These are phyloP conservation scores for Novymonas esmeraldas DNA, from an alignment of 208 protist genomes.

Conservation along the genomic window DNA sequence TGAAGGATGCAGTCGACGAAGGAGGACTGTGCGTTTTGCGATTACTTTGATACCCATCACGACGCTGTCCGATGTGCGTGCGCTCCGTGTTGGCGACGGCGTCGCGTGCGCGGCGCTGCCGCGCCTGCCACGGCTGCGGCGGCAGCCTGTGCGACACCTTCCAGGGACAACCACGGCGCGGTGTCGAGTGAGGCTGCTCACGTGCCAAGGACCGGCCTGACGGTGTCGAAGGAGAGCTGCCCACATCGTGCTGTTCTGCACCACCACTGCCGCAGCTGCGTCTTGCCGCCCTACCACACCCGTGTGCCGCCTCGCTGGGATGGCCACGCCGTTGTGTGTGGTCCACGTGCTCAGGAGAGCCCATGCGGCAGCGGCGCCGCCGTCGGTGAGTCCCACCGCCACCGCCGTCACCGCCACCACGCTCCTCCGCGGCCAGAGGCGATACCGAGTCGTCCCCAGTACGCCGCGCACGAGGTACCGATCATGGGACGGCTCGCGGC, in stretches of 20 bases:
- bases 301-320: constrained; percentile 17
- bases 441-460: constrained; percentile 11
- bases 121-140: neutral
- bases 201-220: too few species aligned
- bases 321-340: constrained; percentile 25
- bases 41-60: constrained; percentile 40
- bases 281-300: constrained; percentile 30
- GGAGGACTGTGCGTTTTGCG: constrained; percentile 31
- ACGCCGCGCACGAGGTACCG: constrained; percentile 49
- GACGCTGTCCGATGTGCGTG: constrained; percentile 25
- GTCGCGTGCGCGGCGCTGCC: neutral
- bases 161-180: too few species aligned
- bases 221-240: constrained; percentile 12
- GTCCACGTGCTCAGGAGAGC: neutral
- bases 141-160: neutral
- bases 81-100: constrained; percentile 25
- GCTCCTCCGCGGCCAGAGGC: constrained; percentile 13
- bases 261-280: constrained; percentile 36
- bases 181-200: too few species aligned
- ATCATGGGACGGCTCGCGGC: constrained; percentile 47
- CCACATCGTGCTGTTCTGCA: constrained; percentile 14
- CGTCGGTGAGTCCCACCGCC: constrained; percentile 31
- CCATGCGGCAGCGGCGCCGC: constrained; percentile 20
- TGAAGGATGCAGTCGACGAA: neutral
- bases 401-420: constrained; percentile 11